Conservation (phyloP, 164 flowering plant genomes). For the Pachysandra terminalis region DNA sequence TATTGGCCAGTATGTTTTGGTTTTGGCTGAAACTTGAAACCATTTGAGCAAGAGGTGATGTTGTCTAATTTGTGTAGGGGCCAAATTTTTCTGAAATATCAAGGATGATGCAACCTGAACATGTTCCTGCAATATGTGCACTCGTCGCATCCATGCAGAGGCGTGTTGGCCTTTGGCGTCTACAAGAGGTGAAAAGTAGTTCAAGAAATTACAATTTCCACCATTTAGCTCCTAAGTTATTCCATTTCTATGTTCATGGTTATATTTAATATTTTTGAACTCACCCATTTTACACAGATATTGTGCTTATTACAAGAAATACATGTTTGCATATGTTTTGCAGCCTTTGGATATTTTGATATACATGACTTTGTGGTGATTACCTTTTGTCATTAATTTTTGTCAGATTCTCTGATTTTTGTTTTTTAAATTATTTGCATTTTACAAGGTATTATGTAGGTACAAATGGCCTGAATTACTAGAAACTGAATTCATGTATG, state of each 20-base stretch:
- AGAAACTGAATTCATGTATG: conserved; percentile 75
- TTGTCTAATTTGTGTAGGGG: conserved; percentile 48
- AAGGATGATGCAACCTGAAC: conserved; percentile 39
- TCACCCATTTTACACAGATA: neutral
- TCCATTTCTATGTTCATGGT: neutral
- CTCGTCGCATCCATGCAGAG: conserved; percentile 72
- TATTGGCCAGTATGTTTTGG: too few species aligned
- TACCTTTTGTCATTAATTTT: too few species aligned
- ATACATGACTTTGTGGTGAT: neutral
- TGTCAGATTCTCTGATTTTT: neutral
- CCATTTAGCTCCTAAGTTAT: neutral
- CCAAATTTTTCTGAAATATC: conserved; percentile 48
- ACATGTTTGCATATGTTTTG: neutral
- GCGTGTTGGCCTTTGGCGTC: conserved; percentile 71
- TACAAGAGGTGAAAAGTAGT: conserved; percentile 56
- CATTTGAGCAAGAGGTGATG: neutral
- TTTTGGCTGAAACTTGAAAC: too few species aligned
- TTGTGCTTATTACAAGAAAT: neutral
- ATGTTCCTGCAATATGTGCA: conserved; percentile 58
- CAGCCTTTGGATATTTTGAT: neutral
- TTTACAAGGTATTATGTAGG: conserved; percentile 47
- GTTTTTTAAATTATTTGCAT: neutral
- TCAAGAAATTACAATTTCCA: neutral
- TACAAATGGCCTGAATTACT: conserved; percentile 76
- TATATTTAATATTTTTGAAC: neutral